Base-by-base conservation (phyloP, 2,329 filamentous ascomycete species). In the Calonectria hongkongensis region DNA sequence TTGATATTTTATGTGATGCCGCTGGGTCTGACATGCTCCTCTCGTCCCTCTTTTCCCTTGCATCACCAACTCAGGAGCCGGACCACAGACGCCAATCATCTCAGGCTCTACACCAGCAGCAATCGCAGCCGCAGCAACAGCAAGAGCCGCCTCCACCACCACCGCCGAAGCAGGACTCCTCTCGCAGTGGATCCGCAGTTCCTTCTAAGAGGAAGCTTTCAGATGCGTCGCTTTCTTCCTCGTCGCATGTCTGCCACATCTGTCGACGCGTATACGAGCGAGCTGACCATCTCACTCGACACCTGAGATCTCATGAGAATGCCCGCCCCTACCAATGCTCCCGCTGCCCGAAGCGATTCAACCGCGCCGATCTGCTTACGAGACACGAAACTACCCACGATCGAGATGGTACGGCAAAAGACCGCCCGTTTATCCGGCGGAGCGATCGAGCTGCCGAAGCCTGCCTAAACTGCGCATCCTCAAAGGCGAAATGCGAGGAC, bases 1-100 rank as follows among this genome's bases (percentile, higher is more conserved):
- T 79, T 58, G 78, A 79, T 68, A 79, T 79, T 58, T 73, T 79
- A 58, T 79, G 78, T 66, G 78, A 79, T 75, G 78, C 78, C 65
- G 78, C 78, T 47, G 78, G 78, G 68, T 79, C 78, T 36, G 78
- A 79, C 50, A 79, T 79, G 78, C 66, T 79, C 43, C 72, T 79
- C 48, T 79, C 78, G 13, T 79, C 78, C 12, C 73, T 79, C 25
- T 79, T 79, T 60, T 76, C 78, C 47, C 68, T 79, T 43, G 76
- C 78, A 68, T 67, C 76, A 21, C 78, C 78, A 27, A 69, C 69
- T 13, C 36, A 74, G 41, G 77, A 76, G n/a, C 68, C 71, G 28
- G 56, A 50, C 16, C 71, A 73, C 54, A 66, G 64, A 71, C 58
- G 43, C 25, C 71, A 66, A 18, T 39, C 33, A 18, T 25, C 39